Conservation (phyloP, 176 grass and related monocot genomes). For the Raddia distichophylla region DNA sequence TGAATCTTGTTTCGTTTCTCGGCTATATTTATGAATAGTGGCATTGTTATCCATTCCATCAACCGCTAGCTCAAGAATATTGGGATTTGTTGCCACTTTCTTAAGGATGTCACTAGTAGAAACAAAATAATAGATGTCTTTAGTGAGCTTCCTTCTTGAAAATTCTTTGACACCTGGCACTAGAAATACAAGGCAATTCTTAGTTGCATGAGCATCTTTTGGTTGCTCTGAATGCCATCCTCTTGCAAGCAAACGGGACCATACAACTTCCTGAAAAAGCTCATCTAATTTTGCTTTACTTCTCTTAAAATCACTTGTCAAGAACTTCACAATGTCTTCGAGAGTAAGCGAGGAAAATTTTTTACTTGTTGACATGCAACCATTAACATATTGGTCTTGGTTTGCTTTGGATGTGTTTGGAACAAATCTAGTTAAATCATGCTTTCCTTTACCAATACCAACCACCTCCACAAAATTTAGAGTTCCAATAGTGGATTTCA, state of each 20-base stretch:
- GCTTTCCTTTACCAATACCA: conserved; percentile 65
- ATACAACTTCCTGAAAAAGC: conserved; percentile 73
- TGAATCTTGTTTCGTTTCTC: conserved; percentile 12
- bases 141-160: conserved; percentile 58
- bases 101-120: conserved; percentile 61
- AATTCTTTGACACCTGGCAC: conserved; percentile 54
- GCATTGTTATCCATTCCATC: conserved; percentile 22
- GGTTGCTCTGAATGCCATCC: conserved; percentile 84
- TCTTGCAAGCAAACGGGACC: conserved; percentile 66
- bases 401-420: conserved; percentile 52
- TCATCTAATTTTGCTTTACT: conserved; percentile 68
- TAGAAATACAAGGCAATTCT: conserved; percentile 58
- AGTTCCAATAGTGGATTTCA: conserved; percentile 59
- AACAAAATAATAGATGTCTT: conserved; percentile 68
- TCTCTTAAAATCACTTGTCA: conserved; percentile 66
- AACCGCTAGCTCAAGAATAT: conserved; percentile 57
- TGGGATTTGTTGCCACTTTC: conserved; percentile 58
- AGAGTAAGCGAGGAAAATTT: conserved; percentile 54
- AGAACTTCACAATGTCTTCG: conserved; percentile 58
- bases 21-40: conserved; percentile 32
- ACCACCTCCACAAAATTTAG: conserved; percentile 53
- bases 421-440: conserved; percentile 54
- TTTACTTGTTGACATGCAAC: conserved; percentile 53
- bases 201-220: conserved; percentile 49
- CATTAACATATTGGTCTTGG: conserved; percentile 18